A percentile compares a stretch with the other conserved stretches of the same genome.
These are phyloP conservation scores for Ophiostoma australiae DNA, from an alignment of 2,329 filamentous ascomycete genomes.

Conservation along the genomic window DNA sequence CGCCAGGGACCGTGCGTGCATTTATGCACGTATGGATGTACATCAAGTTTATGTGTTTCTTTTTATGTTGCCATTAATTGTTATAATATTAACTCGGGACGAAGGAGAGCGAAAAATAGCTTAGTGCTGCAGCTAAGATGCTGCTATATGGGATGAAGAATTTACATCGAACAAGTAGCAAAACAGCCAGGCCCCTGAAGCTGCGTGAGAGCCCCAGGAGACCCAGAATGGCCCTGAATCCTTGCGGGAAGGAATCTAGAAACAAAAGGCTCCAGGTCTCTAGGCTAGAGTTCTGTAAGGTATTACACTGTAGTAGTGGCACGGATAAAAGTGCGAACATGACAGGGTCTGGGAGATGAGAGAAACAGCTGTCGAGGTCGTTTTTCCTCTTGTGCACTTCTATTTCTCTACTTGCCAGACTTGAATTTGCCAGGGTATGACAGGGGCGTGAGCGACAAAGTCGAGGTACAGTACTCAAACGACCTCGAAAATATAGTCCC, in stretches of 20 bases:
- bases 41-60: neutral
- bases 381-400: slow-evolving; percentile 1
- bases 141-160: neutral
- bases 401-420: neutral
- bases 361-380: neutral
- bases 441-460: neutral
- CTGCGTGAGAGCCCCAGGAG: neutral
- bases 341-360: slow-evolving; percentile 6
- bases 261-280: neutral
- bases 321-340: neutral
- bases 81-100: neutral
- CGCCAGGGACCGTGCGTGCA: neutral
- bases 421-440: neutral
- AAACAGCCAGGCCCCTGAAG: neutral
- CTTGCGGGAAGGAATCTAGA: neutral
- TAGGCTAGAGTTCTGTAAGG: neutral
- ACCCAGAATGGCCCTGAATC: neutral
- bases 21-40: neutral
- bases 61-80: neutral
- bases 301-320: neutral
- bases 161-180: neutral
- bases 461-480: neutral
- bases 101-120: neutral
- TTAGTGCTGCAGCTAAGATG: neutral
- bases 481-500: neutral